A percentile compares a stretch with the other conserved stretches of the same genome.
phyloP scores from a whole-genome alignment of 495 filamentous ascomycete species.

The Podospora tetraspora region DNA sequence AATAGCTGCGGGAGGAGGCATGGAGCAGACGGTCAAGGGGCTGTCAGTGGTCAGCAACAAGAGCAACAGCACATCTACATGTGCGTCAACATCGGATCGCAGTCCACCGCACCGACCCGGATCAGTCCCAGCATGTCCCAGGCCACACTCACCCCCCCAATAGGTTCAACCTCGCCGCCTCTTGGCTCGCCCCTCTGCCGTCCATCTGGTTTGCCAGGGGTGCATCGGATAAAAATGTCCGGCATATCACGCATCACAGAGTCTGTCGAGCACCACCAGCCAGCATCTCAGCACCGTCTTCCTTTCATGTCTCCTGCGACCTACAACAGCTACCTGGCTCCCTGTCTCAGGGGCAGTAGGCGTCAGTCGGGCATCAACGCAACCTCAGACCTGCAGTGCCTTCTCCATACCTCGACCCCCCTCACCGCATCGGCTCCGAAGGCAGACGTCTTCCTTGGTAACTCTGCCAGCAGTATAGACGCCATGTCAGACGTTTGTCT shows the following conservation, averaged over 20 bases:
- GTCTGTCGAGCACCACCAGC: constrained; percentile 9
- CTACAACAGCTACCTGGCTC: constrained; percentile 8
- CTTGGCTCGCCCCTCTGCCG: neutral
- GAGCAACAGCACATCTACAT: neutral
- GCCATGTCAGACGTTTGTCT: constrained; percentile 5
- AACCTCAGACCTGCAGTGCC: constrained; percentile 16
- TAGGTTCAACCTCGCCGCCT: neutral
- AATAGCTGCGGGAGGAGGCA: constrained; percentile 13
- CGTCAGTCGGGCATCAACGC: constrained; percentile 16
- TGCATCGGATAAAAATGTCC: constrained; percentile 17
- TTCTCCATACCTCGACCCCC: neutral
- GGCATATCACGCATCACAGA: constrained; percentile 13
- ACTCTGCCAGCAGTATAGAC: constrained; percentile 2
- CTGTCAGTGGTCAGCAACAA: constrained; percentile 7
- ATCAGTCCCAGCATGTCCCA: neutral
- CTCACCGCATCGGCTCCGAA: constrained; percentile 6
- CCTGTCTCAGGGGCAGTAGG: neutral
- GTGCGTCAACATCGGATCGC: constrained; percentile 10
- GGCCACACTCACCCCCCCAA: neutral
- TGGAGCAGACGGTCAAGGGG: neutral
- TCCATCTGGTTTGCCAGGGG: constrained; percentile 5
- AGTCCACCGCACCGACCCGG: neutral
- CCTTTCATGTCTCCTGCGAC: constrained; percentile 6
- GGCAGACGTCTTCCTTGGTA: neutral
- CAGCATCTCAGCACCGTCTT: constrained; percentile 11